Evolutionary conservation across 2,329 filamentous ascomycete species (phyloP).

Genomic region (Penicillium sp.): DNA sequence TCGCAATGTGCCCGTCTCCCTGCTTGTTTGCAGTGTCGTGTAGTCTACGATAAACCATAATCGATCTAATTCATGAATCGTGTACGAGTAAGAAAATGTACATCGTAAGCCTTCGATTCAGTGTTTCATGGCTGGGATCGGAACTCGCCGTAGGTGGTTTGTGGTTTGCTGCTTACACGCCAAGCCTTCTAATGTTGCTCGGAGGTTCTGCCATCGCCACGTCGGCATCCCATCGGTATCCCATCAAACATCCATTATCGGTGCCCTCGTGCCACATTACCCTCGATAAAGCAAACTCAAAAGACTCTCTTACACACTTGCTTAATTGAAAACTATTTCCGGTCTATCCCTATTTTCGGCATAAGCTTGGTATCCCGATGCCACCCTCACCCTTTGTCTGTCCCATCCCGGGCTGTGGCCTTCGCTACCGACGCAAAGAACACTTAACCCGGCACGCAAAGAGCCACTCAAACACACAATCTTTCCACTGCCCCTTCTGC

Average conservation of each 20-base stretch:
- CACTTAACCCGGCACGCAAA: slow-evolving; percentile 20
- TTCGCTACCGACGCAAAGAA: slow-evolving; percentile 22
- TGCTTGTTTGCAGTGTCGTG: slow-evolving; percentile 18
- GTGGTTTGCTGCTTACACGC: background rate
- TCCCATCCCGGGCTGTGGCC: slow-evolving; percentile 9
- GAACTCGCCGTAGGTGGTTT: too few relatives aligned
- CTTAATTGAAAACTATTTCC: background rate
- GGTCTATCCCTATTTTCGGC: too few relatives aligned
- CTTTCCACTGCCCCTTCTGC: slow-evolving; percentile 19
- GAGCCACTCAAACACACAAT: slow-evolving; percentile 8
- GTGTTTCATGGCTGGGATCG: background rate
- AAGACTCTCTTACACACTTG: too few relatives aligned
- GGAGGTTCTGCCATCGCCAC: background rate
- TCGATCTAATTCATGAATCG: background rate
- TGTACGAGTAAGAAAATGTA: background rate
- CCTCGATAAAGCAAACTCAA: background rate
- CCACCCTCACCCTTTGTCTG: slow-evolving; percentile 8
- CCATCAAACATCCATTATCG: background rate
- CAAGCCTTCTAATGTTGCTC: background rate
- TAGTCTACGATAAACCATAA: slow-evolving; percentile 20
- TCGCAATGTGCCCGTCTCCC: slow-evolving; percentile 1
- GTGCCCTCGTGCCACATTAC: background rate
- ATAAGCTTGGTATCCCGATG: background rate
- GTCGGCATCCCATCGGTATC: slow-evolving; percentile 3
- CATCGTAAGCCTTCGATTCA: background rate